Evolutionary conservation across 495 filamentous ascomycete species (phyloP).

Genomic region (Aspergillus incahuasiensis): DNA sequence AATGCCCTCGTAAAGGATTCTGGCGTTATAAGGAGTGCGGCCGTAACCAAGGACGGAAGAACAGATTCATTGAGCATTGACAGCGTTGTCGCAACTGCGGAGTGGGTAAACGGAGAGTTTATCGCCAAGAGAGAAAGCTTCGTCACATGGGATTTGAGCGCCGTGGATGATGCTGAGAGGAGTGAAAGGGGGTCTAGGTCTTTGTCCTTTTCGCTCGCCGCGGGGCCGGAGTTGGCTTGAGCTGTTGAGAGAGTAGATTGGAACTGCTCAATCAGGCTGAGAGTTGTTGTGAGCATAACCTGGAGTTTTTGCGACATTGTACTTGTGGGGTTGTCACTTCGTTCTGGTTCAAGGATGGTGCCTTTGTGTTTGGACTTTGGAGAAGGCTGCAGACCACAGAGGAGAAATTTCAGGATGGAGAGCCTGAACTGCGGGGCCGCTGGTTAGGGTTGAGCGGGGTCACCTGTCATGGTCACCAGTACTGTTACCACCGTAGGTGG

Average conservation of each 20-base stretch:
- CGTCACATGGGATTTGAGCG: conserved; percentile 76
- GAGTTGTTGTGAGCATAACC: conserved; percentile 26
- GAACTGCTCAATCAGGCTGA: conserved; percentile 36
- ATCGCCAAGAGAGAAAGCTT: conserved; percentile 82
- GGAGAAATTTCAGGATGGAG: conserved; percentile 26
- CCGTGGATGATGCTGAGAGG: conserved; percentile 57
- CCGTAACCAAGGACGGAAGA: conserved; percentile 66
- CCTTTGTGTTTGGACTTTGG: neutral
- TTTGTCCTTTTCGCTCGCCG: conserved; percentile 9
- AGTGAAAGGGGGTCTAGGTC: conserved; percentile 52
- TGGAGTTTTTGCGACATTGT: conserved; percentile 41
- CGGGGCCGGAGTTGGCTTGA: neutral
- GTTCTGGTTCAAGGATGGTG: neutral
- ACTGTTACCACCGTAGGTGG: no score
- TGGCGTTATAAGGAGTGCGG: conserved; percentile 58
- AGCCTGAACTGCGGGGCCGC: conserved; percentile 28
- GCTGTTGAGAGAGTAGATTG: conserved; percentile 18
- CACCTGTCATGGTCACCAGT: conserved; percentile 19
- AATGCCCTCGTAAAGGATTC: conserved; percentile 54
- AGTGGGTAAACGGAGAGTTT: conserved; percentile 75
- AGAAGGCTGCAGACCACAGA: neutral
- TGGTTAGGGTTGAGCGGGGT: conserved; percentile 37
- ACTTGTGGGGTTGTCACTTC: conserved; percentile 10
- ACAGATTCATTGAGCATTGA: conserved; percentile 59
- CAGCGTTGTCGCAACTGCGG: conserved; percentile 64